Percentiles rank a stretch among this genome's conserved stretches.
These are phyloP conservation scores for Cystoisospora suis DNA, from an alignment of 169 alveolate genomes.

Conservation along the genomic window DNA sequence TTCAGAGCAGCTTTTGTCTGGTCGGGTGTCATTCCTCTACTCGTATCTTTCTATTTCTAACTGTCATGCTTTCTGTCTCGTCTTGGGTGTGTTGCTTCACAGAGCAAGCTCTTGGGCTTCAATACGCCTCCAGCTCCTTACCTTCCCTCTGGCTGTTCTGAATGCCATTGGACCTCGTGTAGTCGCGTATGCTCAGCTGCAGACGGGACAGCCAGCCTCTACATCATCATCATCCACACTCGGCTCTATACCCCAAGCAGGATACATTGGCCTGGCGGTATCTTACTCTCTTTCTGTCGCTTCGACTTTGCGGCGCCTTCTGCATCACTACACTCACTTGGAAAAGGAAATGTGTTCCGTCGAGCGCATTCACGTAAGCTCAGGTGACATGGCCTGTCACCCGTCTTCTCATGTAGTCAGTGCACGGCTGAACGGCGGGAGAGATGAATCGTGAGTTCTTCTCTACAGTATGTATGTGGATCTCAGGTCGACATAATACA, in stretches of 20 bases:
- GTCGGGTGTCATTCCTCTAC: no score
- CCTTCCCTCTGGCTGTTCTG: conserved; percentile 67
- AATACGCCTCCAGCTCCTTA: conserved; percentile 70
- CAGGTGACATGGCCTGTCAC: no score
- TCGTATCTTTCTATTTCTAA: no score
- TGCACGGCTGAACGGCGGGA: no score
- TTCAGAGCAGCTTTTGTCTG: no score
- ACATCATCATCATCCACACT: not conserved
- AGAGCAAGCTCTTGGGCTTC: conserved; percentile 70
- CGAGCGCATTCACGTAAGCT: conserved; percentile 66
- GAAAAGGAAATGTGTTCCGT: conserved; percentile 75
- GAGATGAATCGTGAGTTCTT: no score
- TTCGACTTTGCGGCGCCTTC: conserved; percentile 65
- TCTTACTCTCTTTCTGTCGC: conserved; percentile 72
- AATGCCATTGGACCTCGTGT: conserved; percentile 41
- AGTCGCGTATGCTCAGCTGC: conserved; percentile 16
- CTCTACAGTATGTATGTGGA: no score
- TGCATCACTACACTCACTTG: conserved; percentile 60
- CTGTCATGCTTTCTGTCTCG: no score
- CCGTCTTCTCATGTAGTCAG: no score
- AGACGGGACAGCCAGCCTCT: not conserved
- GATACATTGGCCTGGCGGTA: conserved; percentile 69
- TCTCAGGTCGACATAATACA: no score
- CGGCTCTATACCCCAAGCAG: conserved; percentile 49
- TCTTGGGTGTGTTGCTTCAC: no score